Percentiles rank a stretch among this genome's conserved stretches.
phyloP scores from a whole-genome alignment of 2,329 filamentous ascomycete species.

The Catunica adiposa region DNA sequence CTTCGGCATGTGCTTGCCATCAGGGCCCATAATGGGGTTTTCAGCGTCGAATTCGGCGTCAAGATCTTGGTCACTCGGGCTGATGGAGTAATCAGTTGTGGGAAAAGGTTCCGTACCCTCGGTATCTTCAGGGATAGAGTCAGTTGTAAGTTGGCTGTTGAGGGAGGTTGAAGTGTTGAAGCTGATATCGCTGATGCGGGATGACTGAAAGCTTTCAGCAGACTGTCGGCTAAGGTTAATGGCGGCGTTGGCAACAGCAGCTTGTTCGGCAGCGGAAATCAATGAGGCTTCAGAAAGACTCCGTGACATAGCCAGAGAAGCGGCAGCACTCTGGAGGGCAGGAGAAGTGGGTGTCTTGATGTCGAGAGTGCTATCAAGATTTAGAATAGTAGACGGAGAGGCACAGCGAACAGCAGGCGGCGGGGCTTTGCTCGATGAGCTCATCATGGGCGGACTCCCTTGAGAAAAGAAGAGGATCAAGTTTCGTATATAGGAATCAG shows the following conservation, averaged over 20 bases:
- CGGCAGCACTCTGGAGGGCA: conserved; percentile 12
- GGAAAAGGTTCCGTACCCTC: conserved; percentile 12
- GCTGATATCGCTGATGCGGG: conserved; percentile 6
- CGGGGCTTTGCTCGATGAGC: neutral
- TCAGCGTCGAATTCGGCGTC: conserved; percentile 5
- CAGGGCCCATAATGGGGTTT: neutral
- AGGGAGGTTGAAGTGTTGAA: conserved; percentile 2
- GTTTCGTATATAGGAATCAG: neutral
- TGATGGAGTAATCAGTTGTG: conserved; percentile 23
- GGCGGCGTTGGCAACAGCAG: conserved; percentile 22
- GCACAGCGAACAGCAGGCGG: conserved; percentile 1
- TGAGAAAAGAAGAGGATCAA: neutral
- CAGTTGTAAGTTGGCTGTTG: neutral
- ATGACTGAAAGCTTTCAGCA: conserved; percentile 12
- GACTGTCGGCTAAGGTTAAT: conserved; percentile 13
- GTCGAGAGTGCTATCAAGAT: neutral
- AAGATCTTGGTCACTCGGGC: conserved; percentile 31
- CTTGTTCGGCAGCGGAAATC: conserved; percentile 41
- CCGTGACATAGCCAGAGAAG: conserved; percentile 13
- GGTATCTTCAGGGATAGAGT: neutral
- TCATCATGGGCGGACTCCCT: neutral
- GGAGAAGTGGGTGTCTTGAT: conserved; percentile 12
- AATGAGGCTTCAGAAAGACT: conserved; percentile 27
- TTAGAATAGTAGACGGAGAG: neutral
- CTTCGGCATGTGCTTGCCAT: conserved; percentile 8